A percentile compares a stretch with the other conserved stretches of the same genome.
Conservation (phyloP, 2,329 filamentous ascomycete genomes). For the Pezicula neosporulosa region DNA sequence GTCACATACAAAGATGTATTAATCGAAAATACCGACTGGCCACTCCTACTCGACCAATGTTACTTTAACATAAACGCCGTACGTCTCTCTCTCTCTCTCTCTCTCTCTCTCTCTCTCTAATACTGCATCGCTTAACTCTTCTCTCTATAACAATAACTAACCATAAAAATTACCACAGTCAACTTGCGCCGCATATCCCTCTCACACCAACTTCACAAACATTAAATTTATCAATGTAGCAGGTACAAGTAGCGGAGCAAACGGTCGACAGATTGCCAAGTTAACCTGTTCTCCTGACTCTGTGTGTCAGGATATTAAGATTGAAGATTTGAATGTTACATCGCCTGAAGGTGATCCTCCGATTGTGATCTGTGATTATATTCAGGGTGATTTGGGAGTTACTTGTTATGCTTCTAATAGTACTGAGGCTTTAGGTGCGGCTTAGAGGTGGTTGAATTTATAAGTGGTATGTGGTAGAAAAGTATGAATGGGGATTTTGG, state of each 20-base stretch:
- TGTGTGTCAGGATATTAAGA: constrained; percentile 51
- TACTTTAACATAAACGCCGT: constrained; percentile 51
- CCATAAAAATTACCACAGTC: constrained; percentile 35
- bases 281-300: constrained; percentile 54
- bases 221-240: constrained; percentile 56
- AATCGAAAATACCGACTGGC: constrained; percentile 54
- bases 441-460: too few species aligned
- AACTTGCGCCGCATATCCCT: constrained; percentile 50
- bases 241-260: constrained; percentile 52
- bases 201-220: constrained; percentile 55
- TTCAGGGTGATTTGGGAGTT: constrained; percentile 20
- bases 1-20: constrained; percentile 60
- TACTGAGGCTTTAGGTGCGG: background rate
- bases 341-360: constrained; percentile 41
- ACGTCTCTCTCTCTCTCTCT: background rate
- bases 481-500: too few species aligned
- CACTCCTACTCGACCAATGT: constrained; percentile 57
- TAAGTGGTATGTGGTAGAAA: too few species aligned
- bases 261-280: constrained; percentile 50
- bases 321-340: constrained; percentile 51
- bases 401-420: constrained; percentile 7
- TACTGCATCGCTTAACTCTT: background rate
- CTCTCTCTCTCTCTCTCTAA: too few species aligned
- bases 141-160: background rate
- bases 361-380: constrained; percentile 48